Evolutionary conservation across 441 rosid genomes (phyloP), one percentile per base, ranked within the genome.

Genomic region (Omphalea diandra): DNA sequence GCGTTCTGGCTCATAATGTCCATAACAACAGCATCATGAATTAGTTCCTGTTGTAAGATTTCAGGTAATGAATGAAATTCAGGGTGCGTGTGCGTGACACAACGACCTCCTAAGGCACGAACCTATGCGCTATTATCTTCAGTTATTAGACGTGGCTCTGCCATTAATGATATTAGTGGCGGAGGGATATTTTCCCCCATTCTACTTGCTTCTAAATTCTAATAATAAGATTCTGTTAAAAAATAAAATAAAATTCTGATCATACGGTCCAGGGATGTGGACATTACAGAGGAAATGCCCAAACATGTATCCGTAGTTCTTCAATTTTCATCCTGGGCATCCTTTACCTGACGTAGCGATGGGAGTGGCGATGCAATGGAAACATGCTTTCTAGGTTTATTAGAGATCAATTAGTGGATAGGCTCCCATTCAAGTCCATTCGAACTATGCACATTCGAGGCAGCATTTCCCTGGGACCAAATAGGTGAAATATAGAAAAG

Each of bases 11-110:
- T 33, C 22, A 33, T 22, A 69, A 57, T 40, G 72, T 68, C 22
- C 22, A 47, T 58, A 35, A 47, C 66, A 69, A 46, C 24, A 46
- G 59, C 65, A 59, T 69, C 72, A 32, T 44, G 7, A 32, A 35
- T 50, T 65, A 32, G 46, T 50, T 65, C 6, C 22, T 36, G 7
- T 20, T 47, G 5, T 18, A n/a, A 24, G 12, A 27, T 46, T 47
- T 47, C 29, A 65, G n/a, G n/a, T 32, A 18, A 5, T 27, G 18
- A 32, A 63, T 24, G 22, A 61, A 11, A 3, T 38, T 38, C 32
- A 20, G 44, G 9, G 11, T 62, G 1, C 15, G 24, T 52, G 24
- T 52, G 57, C 69, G 5, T 35, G 18, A 66, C 22, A 17, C 27
- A 12, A 7, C 49, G 32, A 24, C 61, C 46, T 22, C 70, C 46